Evolutionary conservation across 2,329 filamentous ascomycete species (phyloP), one percentile per base, ranked within the genome.

Genomic region (Aureobasidium sp.): DNA sequence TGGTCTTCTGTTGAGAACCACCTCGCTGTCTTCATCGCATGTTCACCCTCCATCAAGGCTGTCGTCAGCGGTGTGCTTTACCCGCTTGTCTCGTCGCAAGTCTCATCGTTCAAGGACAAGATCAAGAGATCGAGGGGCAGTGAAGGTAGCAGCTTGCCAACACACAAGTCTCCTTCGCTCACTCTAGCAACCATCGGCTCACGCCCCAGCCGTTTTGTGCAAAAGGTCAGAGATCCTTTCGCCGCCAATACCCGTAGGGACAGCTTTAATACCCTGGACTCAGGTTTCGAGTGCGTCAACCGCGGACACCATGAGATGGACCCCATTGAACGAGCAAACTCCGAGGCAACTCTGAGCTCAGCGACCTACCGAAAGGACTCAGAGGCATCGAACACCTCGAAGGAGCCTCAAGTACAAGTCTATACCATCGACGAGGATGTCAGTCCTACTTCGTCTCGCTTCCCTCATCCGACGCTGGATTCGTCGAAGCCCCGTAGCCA

Each of bases 1-100:
- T 73, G 71, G 66, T 69, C 69, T 24, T 70, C 71, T 4, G 64
- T 73, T n/a, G 73, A 75, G 63, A 74, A 73, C 63, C 72, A 75
- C 64, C 64, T 73, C 43, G 72, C 72, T 39, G 68, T 75, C 47
- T 67, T 73, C 55, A 72, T 74, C 47, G 69, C 72, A 29, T 75
- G 72, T 59, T 70, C 71, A 1, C 72, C 72, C 9, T 69, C 65
- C 62, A 70, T 74, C 46, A 74, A 73, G 59, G 63, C 64, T 15
- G 41, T 63, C 27, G 61, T 63, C 52, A 41, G 52, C 13, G 61
- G 61, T 44, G 52, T 55, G n/a, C 51, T 63, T 10, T 55, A 48
- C 20, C 61, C 61, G 13, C 36, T 63, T 10, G 61, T 63, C 36
- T 56, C 50, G 8, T 51, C 61, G 9, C 50, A 44, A 7, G 34